These are phyloP conservation scores for Crithidia sp. DNA, from an alignment of 208 protist species.

Conservation along the genomic window DNA sequence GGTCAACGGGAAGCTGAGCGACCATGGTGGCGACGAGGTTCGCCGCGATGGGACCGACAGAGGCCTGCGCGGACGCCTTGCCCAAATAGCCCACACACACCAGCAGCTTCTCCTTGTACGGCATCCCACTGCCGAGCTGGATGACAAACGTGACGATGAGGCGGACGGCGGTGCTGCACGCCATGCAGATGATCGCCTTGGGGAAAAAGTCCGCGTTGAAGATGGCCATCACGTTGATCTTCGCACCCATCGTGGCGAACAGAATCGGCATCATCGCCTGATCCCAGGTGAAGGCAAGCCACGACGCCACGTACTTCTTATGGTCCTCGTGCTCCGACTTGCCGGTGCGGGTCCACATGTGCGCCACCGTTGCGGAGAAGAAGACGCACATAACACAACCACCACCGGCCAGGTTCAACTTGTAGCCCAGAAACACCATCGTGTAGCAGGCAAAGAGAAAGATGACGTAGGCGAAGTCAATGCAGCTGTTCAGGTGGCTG, in stretches of 20 bases:
- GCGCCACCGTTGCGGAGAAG: constrained; percentile 74
- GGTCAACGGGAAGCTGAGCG: constrained; percentile 31
- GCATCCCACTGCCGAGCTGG: constrained; percentile 57
- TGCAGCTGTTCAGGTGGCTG: constrained; percentile 58
- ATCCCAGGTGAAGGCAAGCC: constrained; percentile 77
- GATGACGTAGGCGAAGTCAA: constrained; percentile 64
- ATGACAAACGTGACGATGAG: constrained; percentile 56
- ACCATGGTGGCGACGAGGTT: constrained; percentile 56
- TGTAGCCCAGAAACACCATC: constrained; percentile 79
- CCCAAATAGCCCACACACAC: constrained; percentile 74
- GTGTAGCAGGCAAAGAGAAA: constrained; percentile 53
- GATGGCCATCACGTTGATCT: constrained; percentile 64
- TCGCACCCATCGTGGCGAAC: constrained; percentile 77
- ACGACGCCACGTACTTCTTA: constrained; percentile 68
- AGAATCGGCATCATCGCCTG: constrained; percentile 72
- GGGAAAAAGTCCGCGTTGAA: constrained; percentile 77
- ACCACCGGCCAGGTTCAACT: constrained; percentile 61
- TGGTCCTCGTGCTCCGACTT: constrained; percentile 63
- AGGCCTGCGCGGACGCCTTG: constrained; percentile 81
- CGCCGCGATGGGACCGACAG: constrained; percentile 69
- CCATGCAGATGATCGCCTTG: constrained; percentile 66
- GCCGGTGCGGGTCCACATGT: constrained; percentile 61
- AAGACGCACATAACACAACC: constrained; percentile 78
- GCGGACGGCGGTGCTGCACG: constrained; percentile 61
- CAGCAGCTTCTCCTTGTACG: constrained; percentile 61